phyloP scores from a whole-genome alignment of 352 stramenopile genomes.

The Globisporangium cederbergense region DNA sequence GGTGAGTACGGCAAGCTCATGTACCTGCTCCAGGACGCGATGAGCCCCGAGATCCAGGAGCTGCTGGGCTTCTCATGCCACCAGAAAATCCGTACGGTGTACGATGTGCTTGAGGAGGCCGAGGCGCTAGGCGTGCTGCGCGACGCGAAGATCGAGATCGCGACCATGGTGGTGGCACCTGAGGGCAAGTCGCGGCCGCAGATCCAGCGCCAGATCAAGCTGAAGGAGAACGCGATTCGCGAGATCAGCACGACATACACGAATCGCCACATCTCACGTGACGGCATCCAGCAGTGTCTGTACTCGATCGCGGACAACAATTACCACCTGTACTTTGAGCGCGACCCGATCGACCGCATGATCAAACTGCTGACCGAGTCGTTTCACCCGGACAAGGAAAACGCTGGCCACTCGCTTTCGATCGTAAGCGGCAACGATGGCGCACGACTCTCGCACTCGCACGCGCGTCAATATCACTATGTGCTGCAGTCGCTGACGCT shows the following conservation, averaged over 20 bases:
- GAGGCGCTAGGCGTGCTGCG: conserved; percentile 72
- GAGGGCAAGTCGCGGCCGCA: conserved; percentile 84
- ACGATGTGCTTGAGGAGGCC: conserved; percentile 78
- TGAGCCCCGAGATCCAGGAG: conserved; percentile 77
- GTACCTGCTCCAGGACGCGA: conserved; percentile 91
- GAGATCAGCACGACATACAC: conserved; percentile 81
- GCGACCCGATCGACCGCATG: conserved; percentile 95
- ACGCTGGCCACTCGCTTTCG: conserved; percentile 82
- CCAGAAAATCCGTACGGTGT: conserved; percentile 87
- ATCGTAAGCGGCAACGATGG: conserved; percentile 93
- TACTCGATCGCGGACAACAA: conserved; percentile 97
- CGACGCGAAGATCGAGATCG: conserved; percentile 88
- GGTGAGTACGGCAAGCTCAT: conserved; percentile 96
- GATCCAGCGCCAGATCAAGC: conserved; percentile 92
- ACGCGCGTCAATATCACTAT: conserved; percentile 95
- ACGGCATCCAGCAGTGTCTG: conserved; percentile 93
- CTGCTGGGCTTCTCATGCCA: conserved; percentile 85
- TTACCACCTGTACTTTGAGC: conserved; percentile 97
- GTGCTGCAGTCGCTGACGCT: conserved; percentile 95
- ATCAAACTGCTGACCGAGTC: conserved; percentile 86
- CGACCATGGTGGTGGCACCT: conserved; percentile 94
- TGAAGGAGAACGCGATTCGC: conserved; percentile 90
- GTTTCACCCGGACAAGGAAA: conserved; percentile 80
- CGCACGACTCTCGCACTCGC: conserved; percentile 92
- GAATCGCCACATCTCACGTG: conserved; percentile 42